Conservation (phyloP, 1,284 basidiomycete genomes). For the Ceratobasidium sp. region DNA sequence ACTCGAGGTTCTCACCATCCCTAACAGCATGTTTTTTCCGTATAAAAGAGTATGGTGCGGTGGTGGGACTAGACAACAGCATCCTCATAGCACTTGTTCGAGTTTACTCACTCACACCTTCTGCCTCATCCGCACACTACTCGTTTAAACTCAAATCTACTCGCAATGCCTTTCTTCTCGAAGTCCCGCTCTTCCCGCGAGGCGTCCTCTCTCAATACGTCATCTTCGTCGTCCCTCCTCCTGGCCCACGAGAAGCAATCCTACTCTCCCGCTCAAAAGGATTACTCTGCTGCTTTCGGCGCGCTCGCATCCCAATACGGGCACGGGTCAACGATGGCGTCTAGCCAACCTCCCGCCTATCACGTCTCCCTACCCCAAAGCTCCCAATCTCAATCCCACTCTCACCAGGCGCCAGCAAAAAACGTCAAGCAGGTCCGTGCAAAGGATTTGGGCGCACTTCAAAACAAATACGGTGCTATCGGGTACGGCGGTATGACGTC, state of each 20-base stretch:
- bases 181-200: conserved; percentile 6
- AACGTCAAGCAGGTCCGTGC: conserved; percentile 6
- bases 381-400: neutral
- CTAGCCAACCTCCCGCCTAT: neutral
- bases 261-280: conserved; percentile 9
- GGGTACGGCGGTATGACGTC: conserved; percentile 32
- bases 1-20: no score
- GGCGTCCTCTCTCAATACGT: neutral
- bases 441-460: conserved; percentile 25
- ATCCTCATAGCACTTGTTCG: no score
- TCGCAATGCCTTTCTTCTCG: conserved; percentile 36
- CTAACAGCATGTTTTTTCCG: neutral
- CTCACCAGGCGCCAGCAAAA: neutral
- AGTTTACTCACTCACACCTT: neutral
- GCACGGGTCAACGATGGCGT: neutral
- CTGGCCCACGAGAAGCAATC: conserved; percentile 26
- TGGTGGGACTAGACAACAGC: neutral
- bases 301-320: conserved; percentile 35
- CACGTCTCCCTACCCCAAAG: neutral
- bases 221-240: conserved; percentile 7
- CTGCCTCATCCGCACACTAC: neutral
- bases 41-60: neutral
- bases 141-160: neutral
- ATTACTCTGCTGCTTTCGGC: conserved; percentile 36
- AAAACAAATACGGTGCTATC: conserved; percentile 32